phyloP scores from a whole-genome alignment of 176 grass and related monocot genomes.

The Chloris gayana region DNA sequence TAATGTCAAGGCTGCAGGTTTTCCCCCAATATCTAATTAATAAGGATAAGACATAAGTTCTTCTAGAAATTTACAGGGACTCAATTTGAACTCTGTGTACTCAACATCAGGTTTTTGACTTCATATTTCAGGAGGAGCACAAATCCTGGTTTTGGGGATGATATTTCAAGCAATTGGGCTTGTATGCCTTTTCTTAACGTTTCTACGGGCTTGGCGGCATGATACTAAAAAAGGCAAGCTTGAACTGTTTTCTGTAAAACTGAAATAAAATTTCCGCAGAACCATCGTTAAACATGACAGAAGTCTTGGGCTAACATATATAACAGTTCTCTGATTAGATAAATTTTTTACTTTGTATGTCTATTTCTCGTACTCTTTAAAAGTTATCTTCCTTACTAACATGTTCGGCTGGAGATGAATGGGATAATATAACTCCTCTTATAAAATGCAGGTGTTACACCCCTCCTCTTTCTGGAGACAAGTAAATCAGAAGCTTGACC shows the following conservation, averaged over 20 bases:
- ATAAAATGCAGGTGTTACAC: not conserved
- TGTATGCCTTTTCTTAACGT: conserved; percentile 10
- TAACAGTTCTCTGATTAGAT: not conserved
- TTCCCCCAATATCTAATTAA: too few relatives aligned
- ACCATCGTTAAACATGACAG: not conserved
- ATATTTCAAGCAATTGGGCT: conserved; percentile 31
- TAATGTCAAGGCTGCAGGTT: too few relatives aligned
- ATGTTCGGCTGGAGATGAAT: not conserved
- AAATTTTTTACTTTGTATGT: not conserved
- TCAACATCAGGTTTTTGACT: not conserved
- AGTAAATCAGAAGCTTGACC: not conserved
- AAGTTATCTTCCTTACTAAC: not conserved
- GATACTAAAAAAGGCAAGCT: conserved; percentile 3
- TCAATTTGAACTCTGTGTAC: not conserved
- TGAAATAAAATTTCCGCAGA: not conserved
- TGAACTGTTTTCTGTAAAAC: not conserved
- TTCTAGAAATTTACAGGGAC: not conserved
- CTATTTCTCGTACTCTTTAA: not conserved
- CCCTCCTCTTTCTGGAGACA: conserved; percentile 11
- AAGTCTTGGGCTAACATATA: not conserved
- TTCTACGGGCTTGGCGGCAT: conserved; percentile 17
- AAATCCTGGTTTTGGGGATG: not conserved
- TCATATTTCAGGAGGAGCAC: not conserved
- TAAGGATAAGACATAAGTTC: not conserved
- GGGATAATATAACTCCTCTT: not conserved